These are phyloP conservation scores for Cystobasidium pallidum DNA, from an alignment of 1,284 basidiomycete species.

Conservation along the genomic window DNA sequence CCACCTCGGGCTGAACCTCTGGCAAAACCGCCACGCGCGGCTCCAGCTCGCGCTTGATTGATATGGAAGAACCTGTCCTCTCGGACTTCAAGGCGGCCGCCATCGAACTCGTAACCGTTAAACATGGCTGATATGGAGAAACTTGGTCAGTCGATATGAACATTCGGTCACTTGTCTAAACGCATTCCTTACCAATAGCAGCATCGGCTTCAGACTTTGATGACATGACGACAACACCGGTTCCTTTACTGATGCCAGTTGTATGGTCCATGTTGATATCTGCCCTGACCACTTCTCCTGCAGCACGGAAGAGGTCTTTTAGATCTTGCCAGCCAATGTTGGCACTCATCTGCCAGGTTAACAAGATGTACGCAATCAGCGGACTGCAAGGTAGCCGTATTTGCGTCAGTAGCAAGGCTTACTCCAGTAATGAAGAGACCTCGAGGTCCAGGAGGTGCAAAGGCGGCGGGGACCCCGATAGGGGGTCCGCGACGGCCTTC, in stretches of 20 bases:
- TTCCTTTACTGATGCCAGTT: conserved; percentile 88
- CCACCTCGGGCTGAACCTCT: conserved; percentile 66
- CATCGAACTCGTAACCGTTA: conserved; percentile 92
- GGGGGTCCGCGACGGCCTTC: conserved; percentile 1
- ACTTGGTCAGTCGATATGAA: no score
- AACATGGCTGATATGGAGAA: conserved; percentile 71
- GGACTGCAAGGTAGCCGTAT: conserved; percentile 3
- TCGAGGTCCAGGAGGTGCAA: conserved; percentile 37
- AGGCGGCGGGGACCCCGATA: conserved; percentile 28
- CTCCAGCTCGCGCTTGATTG: conserved; percentile 73
- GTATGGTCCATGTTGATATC: conserved; percentile 87
- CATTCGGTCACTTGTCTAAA: no score
- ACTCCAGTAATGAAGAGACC: conserved; percentile 36
- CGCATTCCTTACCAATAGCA: conserved; percentile 87
- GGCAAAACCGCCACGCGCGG: conserved; percentile 77
- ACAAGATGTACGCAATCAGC: conserved; percentile 67
- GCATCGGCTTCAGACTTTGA: conserved; percentile 60
- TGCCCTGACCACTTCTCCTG: conserved; percentile 89
- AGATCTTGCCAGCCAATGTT: conserved; percentile 98
- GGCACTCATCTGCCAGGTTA: conserved; percentile 72
- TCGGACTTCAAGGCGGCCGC: conserved; percentile 85
- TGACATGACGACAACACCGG: conserved; percentile 61
- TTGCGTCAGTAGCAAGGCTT: neutral
- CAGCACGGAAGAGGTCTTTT: conserved; percentile 92
- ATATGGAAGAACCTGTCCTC: conserved; percentile 90